A percentile compares a stretch with the other conserved stretches of the same genome.
phyloP scores from a whole-genome alignment of 768 basidiomycete genomes.

The Clitopilus hobsonii region DNA sequence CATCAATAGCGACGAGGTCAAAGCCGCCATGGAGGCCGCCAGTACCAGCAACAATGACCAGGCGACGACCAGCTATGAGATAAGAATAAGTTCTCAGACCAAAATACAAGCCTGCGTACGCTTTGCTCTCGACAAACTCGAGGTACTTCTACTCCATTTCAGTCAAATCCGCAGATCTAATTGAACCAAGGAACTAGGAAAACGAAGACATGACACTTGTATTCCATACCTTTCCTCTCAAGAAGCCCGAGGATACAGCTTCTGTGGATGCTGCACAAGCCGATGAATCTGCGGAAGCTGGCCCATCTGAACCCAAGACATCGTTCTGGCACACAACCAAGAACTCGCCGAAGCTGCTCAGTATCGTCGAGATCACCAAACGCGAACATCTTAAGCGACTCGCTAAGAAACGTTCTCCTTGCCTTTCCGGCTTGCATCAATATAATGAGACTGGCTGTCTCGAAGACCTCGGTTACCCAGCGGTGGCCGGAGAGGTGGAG shows the following conservation, averaged over 20 bases:
- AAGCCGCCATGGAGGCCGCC: background rate
- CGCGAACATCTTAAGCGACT: slow-evolving; percentile 65
- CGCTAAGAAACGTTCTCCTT: slow-evolving; percentile 33
- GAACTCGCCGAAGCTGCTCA: slow-evolving; percentile 59
- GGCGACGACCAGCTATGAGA: no score
- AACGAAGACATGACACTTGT: slow-evolving; percentile 44
- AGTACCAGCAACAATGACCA: no score
- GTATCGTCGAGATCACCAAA: slow-evolving; percentile 82
- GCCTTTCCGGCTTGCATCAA: slow-evolving; percentile 59
- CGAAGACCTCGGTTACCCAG: slow-evolving; percentile 30
- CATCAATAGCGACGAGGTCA: background rate
- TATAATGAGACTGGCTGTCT: slow-evolving; percentile 69
- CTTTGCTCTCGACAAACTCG: slow-evolving; percentile 47
- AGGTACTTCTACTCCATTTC: slow-evolving; percentile 30
- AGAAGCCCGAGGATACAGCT: no score
- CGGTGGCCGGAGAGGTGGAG: slow-evolving; percentile 17
- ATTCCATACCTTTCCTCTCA: slow-evolving; percentile 52
- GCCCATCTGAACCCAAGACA: slow-evolving; percentile 3
- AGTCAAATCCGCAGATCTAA: background rate
- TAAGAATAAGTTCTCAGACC: slow-evolving; percentile 53
- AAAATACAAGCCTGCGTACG: slow-evolving; percentile 51
- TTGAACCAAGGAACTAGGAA: slow-evolving; percentile 26
- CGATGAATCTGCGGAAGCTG: slow-evolving; percentile 2
- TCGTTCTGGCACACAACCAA: slow-evolving; percentile 28
- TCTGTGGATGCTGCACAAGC: no score